Percentiles rank a stretch among this genome's conserved stretches.
Conservation (phyloP, 768 basidiomycete species). For the Baorangia bicolor region DNA sequence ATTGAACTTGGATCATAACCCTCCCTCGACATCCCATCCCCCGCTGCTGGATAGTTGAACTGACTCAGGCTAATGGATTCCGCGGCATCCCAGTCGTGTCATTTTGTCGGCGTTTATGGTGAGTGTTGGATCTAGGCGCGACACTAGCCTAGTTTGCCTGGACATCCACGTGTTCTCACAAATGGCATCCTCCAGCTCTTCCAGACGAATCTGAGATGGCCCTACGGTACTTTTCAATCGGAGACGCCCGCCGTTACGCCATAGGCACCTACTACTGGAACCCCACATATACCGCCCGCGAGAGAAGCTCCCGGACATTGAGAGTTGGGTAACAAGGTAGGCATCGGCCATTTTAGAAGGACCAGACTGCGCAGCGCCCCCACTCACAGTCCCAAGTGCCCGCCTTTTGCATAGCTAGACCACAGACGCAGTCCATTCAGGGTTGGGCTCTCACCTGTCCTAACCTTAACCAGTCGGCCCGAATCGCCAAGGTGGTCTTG, state of each 20-base stretch:
- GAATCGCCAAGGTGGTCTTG: neutral
- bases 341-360: neutral
- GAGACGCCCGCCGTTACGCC: neutral
- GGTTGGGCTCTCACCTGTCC: neutral
- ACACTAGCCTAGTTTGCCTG: neutral
- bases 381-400: neutral
- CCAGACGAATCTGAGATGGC: neutral
- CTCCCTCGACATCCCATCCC: neutral
- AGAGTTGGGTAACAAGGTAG: neutral
- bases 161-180: neutral
- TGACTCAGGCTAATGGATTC: neutral
- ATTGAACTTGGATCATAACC: neutral
- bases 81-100: neutral
- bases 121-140: neutral
- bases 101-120: neutral
- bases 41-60: neutral
- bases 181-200: neutral
- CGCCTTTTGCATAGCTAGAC: neutral
- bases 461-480: neutral
- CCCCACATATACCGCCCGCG: no score
- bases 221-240: neutral
- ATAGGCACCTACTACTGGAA: neutral
- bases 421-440: neutral
- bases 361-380: neutral
- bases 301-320: neutral